Conservation (phyloP, 345 rosid species). For the Euphorbia lathyris region DNA sequence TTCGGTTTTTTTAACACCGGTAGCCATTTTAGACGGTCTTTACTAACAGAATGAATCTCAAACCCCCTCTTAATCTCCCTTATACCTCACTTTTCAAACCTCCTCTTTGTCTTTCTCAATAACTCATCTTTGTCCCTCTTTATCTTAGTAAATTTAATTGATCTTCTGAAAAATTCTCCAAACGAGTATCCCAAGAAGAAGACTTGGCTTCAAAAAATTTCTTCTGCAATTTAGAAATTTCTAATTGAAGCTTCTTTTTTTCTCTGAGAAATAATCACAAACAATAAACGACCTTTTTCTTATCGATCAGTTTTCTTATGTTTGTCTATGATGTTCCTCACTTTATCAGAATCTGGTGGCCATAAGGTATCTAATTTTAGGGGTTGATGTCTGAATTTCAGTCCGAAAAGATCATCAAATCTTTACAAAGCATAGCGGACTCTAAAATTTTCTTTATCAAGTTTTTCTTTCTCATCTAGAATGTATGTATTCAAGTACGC, state of each 20-base stretch:
- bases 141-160: no score
- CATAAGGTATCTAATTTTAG: background rate
- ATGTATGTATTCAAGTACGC: constrained; percentile 4
- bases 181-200: background rate
- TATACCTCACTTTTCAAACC: no score
- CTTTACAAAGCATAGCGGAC: constrained; percentile 19
- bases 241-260: constrained; percentile 10
- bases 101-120: no score
- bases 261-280: constrained; percentile 14
- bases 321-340: background rate
- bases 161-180: no score
- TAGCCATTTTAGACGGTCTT: no score
- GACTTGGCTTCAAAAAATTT: background rate
- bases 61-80: no score
- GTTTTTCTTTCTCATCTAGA: constrained; percentile 13
- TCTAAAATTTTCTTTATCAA: constrained; percentile 19
- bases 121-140: no score
- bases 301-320: constrained; percentile 1
- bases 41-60: no score
- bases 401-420: constrained; percentile 16
- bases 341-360: constrained; percentile 12
- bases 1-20: no score
- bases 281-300: background rate
- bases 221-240: constrained; percentile 6
- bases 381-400: background rate